Evolutionary conservation across 202 grass and related monocot species (phyloP).

Genomic region (Sporobolus alterniflorus): DNA sequence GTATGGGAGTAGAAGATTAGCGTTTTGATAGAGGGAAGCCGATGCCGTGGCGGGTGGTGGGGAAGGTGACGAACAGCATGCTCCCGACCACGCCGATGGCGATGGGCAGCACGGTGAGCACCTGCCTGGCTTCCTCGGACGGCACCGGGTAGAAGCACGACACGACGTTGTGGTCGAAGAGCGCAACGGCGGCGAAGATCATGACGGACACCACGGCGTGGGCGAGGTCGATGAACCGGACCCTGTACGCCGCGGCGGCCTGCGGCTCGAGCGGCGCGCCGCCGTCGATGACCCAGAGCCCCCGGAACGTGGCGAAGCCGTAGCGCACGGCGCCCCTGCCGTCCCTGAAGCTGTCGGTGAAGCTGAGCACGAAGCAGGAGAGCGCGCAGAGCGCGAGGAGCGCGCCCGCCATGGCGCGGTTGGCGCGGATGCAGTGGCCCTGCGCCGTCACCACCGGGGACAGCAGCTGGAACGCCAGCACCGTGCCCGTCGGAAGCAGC

Average conservation of each 20-base stretch:
- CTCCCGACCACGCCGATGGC: constrained; percentile 77
- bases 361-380: constrained; percentile 81
- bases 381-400: constrained; percentile 70
- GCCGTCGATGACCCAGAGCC: constrained; percentile 82
- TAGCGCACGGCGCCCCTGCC: constrained; percentile 54
- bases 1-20: constrained; percentile 13
- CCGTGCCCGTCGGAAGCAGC: constrained; percentile 81
- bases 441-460: constrained; percentile 57
- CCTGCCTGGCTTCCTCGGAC: constrained; percentile 57
- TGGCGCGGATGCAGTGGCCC: constrained; percentile 50
- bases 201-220: constrained; percentile 65
- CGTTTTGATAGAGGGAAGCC: constrained; percentile 67
- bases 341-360: constrained; percentile 78
- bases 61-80: constrained; percentile 84
- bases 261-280: constrained; percentile 41
- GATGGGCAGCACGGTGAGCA: constrained; percentile 67
- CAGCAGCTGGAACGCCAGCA: constrained; percentile 78
- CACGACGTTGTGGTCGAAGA: constrained; percentile 82
- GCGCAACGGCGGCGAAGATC: constrained; percentile 76
- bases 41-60: constrained; percentile 80
- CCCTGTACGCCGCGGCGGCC: constrained; percentile 29
- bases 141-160: constrained; percentile 80
- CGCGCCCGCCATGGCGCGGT: constrained; percentile 44
- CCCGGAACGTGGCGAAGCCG: constrained; percentile 61
- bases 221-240: constrained; percentile 64